Evolutionary conservation across 352 stramenopile species (phyloP).

Genomic region (Vaucheria bursata): DNA sequence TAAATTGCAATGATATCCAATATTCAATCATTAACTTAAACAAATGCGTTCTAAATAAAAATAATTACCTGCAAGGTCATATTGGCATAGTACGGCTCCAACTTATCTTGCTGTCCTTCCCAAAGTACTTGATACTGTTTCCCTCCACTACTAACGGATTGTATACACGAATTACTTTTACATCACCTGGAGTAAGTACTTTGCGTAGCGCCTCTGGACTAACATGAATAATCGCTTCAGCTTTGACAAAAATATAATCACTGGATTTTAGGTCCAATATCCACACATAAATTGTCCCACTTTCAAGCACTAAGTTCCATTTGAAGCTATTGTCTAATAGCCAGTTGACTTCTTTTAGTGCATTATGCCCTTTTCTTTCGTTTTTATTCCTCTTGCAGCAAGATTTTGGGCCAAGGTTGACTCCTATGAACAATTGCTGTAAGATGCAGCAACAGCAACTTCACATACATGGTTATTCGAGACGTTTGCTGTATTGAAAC

Average conservation of each 20-base stretch:
- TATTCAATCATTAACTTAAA: too few relatives aligned
- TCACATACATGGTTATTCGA: too few relatives aligned
- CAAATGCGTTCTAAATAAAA: too few relatives aligned
- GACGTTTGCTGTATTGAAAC: too few relatives aligned
- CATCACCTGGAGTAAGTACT: background rate
- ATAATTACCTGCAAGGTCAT: constrained; percentile 1
- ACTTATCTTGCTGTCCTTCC: constrained; percentile 3
- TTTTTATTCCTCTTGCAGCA: too few relatives aligned
- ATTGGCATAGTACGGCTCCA: background rate
- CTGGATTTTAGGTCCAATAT: background rate
- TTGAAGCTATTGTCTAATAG: background rate
- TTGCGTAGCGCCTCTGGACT: background rate
- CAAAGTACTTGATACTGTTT: background rate
- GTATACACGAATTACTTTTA: background rate
- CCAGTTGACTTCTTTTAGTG: background rate
- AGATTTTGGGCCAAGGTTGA: too few relatives aligned
- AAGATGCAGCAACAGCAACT: too few relatives aligned
- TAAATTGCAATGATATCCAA: too few relatives aligned
- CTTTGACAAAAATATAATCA: background rate
- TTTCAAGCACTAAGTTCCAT: background rate
- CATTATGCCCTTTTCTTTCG: too few relatives aligned
- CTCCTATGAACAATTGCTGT: too few relatives aligned
- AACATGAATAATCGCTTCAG: background rate
- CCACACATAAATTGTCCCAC: background rate
- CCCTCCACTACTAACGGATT: background rate